Evolutionary conservation across 495 filamentous ascomycete species (phyloP).

Genomic region (Tuber calosporum): DNA sequence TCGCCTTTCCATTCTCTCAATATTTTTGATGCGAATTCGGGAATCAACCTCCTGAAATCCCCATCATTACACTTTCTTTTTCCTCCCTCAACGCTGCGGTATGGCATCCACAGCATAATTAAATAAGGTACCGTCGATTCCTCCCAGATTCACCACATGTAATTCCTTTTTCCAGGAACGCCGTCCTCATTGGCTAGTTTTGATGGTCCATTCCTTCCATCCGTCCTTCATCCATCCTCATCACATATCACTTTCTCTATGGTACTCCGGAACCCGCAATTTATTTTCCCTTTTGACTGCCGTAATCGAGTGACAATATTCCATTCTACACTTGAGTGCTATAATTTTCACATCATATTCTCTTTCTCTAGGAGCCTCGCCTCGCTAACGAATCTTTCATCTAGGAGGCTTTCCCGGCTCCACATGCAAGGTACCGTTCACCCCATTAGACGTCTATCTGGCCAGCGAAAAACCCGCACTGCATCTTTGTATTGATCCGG

Average conservation of each 20-base stretch:
- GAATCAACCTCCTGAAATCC: not conserved
- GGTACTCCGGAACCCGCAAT: not conserved
- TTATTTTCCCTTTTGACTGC: not conserved
- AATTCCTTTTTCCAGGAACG: slow-evolving; percentile 2
- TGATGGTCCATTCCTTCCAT: not conserved
- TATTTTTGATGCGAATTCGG: not conserved
- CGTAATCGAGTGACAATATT: slow-evolving; percentile 3
- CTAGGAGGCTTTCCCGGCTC: not conserved
- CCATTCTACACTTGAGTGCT: not conserved
- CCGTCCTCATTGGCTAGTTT: not conserved
- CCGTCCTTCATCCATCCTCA: not conserved
- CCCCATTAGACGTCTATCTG: not conserved
- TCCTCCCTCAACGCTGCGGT: not conserved
- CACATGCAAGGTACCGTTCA: not conserved
- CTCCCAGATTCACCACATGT: not conserved
- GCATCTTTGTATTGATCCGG: not conserved
- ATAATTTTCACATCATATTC: not conserved
- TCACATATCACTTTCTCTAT: slow-evolving; percentile 1
- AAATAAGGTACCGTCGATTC: not conserved
- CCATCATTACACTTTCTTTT: not conserved
- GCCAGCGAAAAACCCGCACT: slow-evolving; percentile 3
- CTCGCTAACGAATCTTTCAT: not conserved
- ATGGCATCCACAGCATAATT: not conserved
- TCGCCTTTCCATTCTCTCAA: not conserved
- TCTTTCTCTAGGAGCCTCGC: not conserved